A percentile compares a stretch with the other conserved stretches of the same genome.
Conservation (phyloP, 305 asterid genomes). For the Fraxinus baroniana region DNA sequence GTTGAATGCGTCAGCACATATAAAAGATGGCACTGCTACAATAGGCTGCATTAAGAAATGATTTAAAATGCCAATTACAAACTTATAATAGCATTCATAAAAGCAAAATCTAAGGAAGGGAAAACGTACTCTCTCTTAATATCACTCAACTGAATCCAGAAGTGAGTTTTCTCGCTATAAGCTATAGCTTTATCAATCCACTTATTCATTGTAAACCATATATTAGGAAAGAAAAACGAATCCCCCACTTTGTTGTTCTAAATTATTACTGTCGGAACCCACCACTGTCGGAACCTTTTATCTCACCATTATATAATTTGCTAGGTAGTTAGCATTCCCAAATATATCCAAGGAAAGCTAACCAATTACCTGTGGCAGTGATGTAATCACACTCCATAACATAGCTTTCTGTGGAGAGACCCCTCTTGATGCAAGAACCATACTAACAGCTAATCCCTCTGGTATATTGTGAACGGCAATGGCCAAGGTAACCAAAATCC, state of each 20-base stretch:
- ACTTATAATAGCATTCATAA: slow-evolving; percentile 6
- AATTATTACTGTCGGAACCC: not conserved
- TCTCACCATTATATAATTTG: not conserved
- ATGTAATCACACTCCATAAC: slow-evolving; percentile 93
- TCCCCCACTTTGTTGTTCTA: not conserved
- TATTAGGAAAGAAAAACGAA: not conserved
- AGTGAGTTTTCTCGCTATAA: not conserved
- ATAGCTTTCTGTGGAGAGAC: slow-evolving; percentile 95
- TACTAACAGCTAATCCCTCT: slow-evolving; percentile 97
- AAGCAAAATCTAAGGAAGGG: not conserved
- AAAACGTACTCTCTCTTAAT: not conserved
- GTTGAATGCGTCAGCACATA: slow-evolving; percentile 95
- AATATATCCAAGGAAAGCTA: slow-evolving; percentile 5
- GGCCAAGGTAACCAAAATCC: slow-evolving; percentile 83
- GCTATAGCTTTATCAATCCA: not conserved
- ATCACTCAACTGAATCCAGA: not conserved
- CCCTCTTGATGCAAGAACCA: slow-evolving; percentile 98
- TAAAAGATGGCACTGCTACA: slow-evolving; percentile 93
- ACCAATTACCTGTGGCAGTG: slow-evolving; percentile 80
- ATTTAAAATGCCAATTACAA: slow-evolving; percentile 24
- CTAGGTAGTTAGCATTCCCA: slow-evolving; percentile 1
- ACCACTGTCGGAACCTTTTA: not conserved
- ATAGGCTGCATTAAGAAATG: slow-evolving; percentile 71
- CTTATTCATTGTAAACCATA: not conserved
- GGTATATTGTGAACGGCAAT: slow-evolving; percentile 98